Percentiles rank a stretch among this genome's conserved stretches.
Evolutionary conservation across 352 stramenopile genomes (phyloP).

Genomic region (Phytophthora foliorum): DNA sequence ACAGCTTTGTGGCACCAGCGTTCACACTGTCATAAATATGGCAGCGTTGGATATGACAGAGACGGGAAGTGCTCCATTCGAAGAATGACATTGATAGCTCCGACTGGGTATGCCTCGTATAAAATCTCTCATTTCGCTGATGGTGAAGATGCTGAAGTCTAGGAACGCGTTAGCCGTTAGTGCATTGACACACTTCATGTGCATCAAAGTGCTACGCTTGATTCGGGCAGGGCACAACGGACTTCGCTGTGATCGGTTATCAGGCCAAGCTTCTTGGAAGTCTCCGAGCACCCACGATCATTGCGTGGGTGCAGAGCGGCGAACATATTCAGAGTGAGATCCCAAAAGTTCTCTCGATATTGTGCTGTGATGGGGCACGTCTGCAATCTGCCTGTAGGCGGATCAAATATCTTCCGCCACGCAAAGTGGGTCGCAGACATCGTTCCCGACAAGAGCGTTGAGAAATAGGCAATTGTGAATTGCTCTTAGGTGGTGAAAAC

Average conservation of each 20-base stretch:
- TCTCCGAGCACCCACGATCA: constrained; percentile 43
- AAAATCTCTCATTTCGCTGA: no score
- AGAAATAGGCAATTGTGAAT: not conserved
- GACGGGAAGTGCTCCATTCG: no score
- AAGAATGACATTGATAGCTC: constrained; percentile 50
- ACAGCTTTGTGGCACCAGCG: constrained; percentile 40
- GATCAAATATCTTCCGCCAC: constrained; percentile 31
- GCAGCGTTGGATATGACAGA: constrained; percentile 38
- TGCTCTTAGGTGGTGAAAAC: not conserved
- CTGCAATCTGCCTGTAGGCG: constrained; percentile 53
- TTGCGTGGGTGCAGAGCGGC: constrained; percentile 53
- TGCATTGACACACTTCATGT: constrained; percentile 39
- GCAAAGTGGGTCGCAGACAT: constrained; percentile 32
- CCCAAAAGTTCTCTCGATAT: constrained; percentile 25
- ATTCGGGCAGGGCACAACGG: constrained; percentile 44
- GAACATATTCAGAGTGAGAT: constrained; percentile 43
- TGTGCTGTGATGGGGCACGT: constrained; percentile 35
- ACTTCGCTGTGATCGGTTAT: constrained; percentile 46
- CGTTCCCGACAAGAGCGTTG: not conserved
- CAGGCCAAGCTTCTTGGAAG: constrained; percentile 32
- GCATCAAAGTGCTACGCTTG: constrained; percentile 48
- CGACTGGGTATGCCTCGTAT: constrained; percentile 47
- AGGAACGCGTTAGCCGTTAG: constrained; percentile 17
- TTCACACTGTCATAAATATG: constrained; percentile 52
- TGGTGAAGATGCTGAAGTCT: constrained; percentile 40